Base-by-base conservation (phyloP, 192 early-diverging fungal species). In the Coemansia erecta region DNA sequence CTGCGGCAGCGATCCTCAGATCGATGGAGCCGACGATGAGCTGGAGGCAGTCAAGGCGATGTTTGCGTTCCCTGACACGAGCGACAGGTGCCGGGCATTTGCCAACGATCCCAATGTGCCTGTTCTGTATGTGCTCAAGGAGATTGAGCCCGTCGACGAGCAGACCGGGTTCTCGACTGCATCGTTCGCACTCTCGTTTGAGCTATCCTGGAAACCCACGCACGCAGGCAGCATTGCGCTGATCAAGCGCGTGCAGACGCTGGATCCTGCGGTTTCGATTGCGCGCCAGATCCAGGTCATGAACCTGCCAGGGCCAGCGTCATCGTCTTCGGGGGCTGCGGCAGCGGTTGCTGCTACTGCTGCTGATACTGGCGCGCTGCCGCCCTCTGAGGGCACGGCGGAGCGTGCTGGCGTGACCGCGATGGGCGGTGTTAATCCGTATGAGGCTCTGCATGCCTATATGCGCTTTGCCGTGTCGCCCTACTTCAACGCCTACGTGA, bases 401-500 rank as follows among this genome's bases (percentile, higher is more conserved):
- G 48, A 60, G 28, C 72, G 70, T 5, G 56, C 82, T 10, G 82
- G 69, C 11, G 31, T 45, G 49, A 59, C 47, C 4, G 54, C 58
- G n/a, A 66, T 50, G 63, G 70, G 43, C 61, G 63, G 60, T 17
- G 54, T 53, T 9, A 86, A 83, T 46, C 87, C 92, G 11, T 99
- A 94, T 73, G 95, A 95, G 75, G 83, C 89, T 1, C 72, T 98
- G 6, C 94, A 97, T 54, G 87, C 89, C 0, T 93, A 92, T 63
- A 87, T 99, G 60, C 94, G 95, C 66, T 86, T 91, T 71, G 97
- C 92, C 1, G 92, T 98, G 47, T 84, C 89, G 24, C 97, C 97
- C 11, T 95, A 94, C 82, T 99, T 99, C 68, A 92, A 97, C 63
- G 95, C 95, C 11, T 97, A 89, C 64, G 90, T 92, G 19, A 73